These are phyloP conservation scores for Aspergillaceae sp. DNA, from an alignment of 2,329 filamentous ascomycete genomes.

Conservation along the genomic window DNA sequence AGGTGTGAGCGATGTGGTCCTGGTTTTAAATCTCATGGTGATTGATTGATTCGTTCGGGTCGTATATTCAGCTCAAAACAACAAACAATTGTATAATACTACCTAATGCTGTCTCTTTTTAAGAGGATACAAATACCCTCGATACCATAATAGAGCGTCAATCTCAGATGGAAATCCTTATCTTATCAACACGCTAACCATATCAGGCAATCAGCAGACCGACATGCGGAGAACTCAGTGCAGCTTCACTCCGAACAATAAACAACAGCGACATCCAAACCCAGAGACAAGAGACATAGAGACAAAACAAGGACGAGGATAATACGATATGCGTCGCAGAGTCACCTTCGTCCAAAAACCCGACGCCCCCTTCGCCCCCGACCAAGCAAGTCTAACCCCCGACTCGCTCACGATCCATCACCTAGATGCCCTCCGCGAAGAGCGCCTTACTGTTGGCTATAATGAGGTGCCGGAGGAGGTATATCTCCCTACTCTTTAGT, in stretches of 20 bases:
- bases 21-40: too few species aligned
- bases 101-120: too few species aligned
- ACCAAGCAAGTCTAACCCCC: slow-evolving; percentile 50
- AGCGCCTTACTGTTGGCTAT: slow-evolving; percentile 64
- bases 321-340: slow-evolving; percentile 31
- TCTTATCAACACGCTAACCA: too few species aligned
- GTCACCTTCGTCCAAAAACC: slow-evolving; percentile 67
- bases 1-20: slow-evolving; percentile 9
- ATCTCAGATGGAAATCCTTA: too few species aligned
- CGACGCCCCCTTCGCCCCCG: slow-evolving; percentile 57
- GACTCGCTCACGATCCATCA: slow-evolving; percentile 49
- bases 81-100: too few species aligned
- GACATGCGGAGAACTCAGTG: not conserved
- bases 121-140: too few species aligned
- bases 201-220: not conserved
- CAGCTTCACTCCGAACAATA: not conserved
- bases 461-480: slow-evolving; percentile 65
- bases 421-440: slow-evolving; percentile 64
- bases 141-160: too few species aligned
- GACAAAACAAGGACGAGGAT: too few species aligned
- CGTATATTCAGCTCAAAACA: too few species aligned
- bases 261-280: not conserved
- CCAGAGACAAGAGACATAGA: too few species aligned
- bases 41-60: too few species aligned
- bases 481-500: not conserved